Base-by-base conservation (phyloP, 805 yeast genomes). In the Candida dajiaensis region DNA sequence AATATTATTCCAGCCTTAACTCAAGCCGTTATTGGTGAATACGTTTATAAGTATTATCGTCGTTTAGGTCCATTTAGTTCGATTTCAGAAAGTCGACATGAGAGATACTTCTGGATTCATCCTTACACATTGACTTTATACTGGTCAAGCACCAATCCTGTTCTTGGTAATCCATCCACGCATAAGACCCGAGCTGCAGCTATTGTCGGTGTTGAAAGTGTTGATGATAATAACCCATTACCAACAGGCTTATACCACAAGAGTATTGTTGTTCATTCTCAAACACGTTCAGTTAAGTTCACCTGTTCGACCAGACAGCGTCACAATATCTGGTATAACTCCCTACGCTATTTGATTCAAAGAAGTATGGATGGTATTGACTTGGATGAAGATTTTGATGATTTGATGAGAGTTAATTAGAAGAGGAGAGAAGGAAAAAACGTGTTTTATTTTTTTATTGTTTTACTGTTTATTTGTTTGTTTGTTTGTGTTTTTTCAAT, bases 81-180 rank as follows among this genome's bases (percentile, higher is more conserved):
- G 8, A 74, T 88, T 19, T 77, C 92, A 0, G 94, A 89, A 43
- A 77, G 78, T 38, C 77, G 97, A 49, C 99, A 92, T 61, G 94
- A 85, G 60, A 76, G 97, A 53, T 92, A 80, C 68, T 92, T 92
- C 74, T 94, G 98, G 98, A 79, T 94, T 40, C 96, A 92, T 66
- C 98, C 99, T 3, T 90, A 90, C 65, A 84, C 94, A 9, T 68
- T 89, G 70, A 88, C 96, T 0, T 71, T 92, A 41, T 89, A 88
- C 65, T 92, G 99, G 99, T 83, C 92, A 3, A 74, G 77, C 6
- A 73, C 81, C 12, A 87, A 86, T 58, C 97, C 97, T 1, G 84
- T 83, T 0, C 62, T 85, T 41, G 76, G 80, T 4, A 83, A 85
- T 54, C 85, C 89, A 10, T 69, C 82, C 0, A 74, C 75, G 3